Evolutionary conservation across 1,139 yeast species (phyloP), one percentile per base, ranked within the genome.

Genomic region (Pichia sp.): DNA sequence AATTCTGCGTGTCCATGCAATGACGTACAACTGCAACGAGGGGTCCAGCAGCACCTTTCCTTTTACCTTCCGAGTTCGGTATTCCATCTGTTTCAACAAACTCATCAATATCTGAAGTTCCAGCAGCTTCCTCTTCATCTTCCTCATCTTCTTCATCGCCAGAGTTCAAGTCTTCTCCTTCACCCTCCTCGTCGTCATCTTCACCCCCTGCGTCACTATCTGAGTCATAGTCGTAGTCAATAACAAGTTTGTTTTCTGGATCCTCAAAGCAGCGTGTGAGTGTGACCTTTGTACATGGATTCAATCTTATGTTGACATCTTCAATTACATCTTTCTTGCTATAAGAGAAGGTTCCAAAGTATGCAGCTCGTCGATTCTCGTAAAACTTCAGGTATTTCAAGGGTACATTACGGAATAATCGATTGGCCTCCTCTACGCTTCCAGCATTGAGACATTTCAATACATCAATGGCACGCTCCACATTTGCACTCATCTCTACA

Each of bases 351-450:
- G 96, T 82, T 1, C 97, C 97, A 19, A 74, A 67, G 55, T 80
- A 88, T 0, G 96, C 88, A 1, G 94, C 88, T 46, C 83, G 72
- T 3, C 74, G 64, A 49, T 86, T 87, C 51, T 87, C 96, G 48
- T 83, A 83, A 55, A 88, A 91, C 40, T 80, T 77, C 24, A 84
- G 62, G 47, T 72, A 78, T 47, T 75, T 79, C 26, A 77, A 63
- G 1, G 85, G 79, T 2, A 72, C 56, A 13, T 52, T 43, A 2
- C 55, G 42, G n/a, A 73, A 52, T 30, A 64, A 39, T 7, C 46
- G 6, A 47, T 56, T 26, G 41, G 44, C 43, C 58, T 62, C 36
- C 53, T 55, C 19, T 49, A 52, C 18, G 58, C 54, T 18, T 43
- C 46, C 37, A 54, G 39, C 17, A 25, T 42, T 44, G 6, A 44